phyloP scores from a whole-genome alignment of 2,329 filamentous ascomycete genomes.

The Sclerotiophoma versabilis region DNA sequence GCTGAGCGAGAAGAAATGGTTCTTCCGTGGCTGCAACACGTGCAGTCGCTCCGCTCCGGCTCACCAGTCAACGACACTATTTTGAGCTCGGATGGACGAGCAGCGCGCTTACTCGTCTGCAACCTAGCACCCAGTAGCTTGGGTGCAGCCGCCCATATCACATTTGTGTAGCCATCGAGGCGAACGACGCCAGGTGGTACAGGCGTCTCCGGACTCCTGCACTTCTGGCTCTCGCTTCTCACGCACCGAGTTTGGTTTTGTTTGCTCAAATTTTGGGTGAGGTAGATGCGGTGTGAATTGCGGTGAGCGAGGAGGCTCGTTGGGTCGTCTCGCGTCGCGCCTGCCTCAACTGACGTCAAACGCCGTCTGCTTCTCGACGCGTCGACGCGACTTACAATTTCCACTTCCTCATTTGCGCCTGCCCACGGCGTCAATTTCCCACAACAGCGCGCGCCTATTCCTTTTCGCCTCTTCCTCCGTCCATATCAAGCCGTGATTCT shows the following conservation, averaged over 20 bases:
- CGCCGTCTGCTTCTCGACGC: slow-evolving; percentile 15
- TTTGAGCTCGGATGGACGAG: not conserved
- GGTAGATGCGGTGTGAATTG: slow-evolving; percentile 10
- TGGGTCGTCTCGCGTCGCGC: slow-evolving; percentile 25
- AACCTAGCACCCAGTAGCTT: not conserved
- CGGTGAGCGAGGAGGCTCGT: slow-evolving; percentile 8
- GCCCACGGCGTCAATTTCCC: slow-evolving; percentile 13
- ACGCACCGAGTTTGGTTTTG: not conserved
- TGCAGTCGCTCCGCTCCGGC: not conserved
- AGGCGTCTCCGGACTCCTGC: not conserved
- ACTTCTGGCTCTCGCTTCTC: not conserved
- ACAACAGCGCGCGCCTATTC: slow-evolving; percentile 12
- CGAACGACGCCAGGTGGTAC: slow-evolving; percentile 2
- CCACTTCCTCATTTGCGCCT: slow-evolving; percentile 15
- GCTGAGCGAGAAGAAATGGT: not conserved
- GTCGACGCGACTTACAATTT: slow-evolving; percentile 13
- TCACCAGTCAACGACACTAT: not conserved
- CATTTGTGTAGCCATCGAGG: not conserved
- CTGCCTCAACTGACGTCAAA: slow-evolving; percentile 27
- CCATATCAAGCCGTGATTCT: slow-evolving; percentile 1
- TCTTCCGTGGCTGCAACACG: not conserved
- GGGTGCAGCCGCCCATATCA: slow-evolving; percentile 1
- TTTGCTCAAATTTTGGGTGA: slow-evolving; percentile 3
- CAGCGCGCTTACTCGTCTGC: not conserved
- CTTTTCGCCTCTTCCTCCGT: slow-evolving; percentile 1